These are phyloP conservation scores for Aegilops sharonensis DNA, from an alignment of 176 grass and related monocot genomes.

Conservation along the genomic window DNA sequence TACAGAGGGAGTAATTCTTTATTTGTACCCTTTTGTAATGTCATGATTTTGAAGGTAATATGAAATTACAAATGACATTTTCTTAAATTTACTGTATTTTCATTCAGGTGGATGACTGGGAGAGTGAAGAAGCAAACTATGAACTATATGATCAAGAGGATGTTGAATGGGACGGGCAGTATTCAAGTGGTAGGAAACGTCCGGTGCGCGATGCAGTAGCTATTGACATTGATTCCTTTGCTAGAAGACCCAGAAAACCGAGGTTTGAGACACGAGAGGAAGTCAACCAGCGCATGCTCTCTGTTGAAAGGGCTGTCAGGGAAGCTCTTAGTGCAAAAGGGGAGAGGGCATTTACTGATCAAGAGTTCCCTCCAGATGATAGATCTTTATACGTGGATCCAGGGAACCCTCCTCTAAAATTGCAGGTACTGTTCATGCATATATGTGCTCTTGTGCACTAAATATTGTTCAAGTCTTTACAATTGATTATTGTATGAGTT, in stretches of 20 bases:
- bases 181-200: slow-evolving; percentile 93
- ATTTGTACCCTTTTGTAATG: slow-evolving; percentile 24
- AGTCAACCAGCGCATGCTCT: slow-evolving; percentile 90
- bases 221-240: slow-evolving; percentile 86
- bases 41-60: slow-evolving; percentile 19
- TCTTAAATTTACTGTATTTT: slow-evolving; percentile 11
- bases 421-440: slow-evolving; percentile 65
- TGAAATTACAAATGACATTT: slow-evolving; percentile 23
- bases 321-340: slow-evolving; percentile 89
- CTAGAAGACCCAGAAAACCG: slow-evolving; percentile 79
- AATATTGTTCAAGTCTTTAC: slow-evolving; percentile 19
- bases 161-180: slow-evolving; percentile 99
- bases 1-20: neutral
- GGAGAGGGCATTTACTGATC: slow-evolving; percentile 84
- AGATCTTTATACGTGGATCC: slow-evolving; percentile 85
- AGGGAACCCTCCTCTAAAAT: slow-evolving; percentile 67
- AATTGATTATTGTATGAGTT: slow-evolving; percentile 22
- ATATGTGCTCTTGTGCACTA: slow-evolving; percentile 10
- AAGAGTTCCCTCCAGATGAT: slow-evolving; percentile 91
- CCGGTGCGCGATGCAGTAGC: slow-evolving; percentile 64
- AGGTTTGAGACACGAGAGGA: slow-evolving; percentile 93
- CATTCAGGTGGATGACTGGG: slow-evolving; percentile 87
- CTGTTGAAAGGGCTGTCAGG: slow-evolving; percentile 93
- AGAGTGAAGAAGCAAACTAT: slow-evolving; percentile 85
- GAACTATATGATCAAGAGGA: slow-evolving; percentile 93